A percentile compares a stretch with the other conserved stretches of the same genome.
Evolutionary conservation across 495 filamentous ascomycete genomes (phyloP).

Genomic region (Neurospora cerealis): DNA sequence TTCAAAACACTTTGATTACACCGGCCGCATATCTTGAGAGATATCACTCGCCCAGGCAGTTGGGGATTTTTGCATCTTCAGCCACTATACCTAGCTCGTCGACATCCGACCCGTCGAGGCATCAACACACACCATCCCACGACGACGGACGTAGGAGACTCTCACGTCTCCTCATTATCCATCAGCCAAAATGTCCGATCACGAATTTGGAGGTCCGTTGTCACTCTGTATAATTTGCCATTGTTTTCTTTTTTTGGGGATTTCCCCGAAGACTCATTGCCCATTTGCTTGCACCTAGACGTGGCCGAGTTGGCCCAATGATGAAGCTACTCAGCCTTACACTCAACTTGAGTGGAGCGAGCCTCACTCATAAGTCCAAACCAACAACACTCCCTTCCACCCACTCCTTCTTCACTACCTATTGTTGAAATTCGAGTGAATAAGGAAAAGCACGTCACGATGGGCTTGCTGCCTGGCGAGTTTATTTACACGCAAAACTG

Average conservation of each 20-base stretch:
- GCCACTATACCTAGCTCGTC: background rate
- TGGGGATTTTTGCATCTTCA: background rate
- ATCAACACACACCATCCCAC: background rate
- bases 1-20: background rate
- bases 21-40: background rate
- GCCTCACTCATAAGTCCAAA: background rate
- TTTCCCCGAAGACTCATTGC: background rate
- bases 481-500: background rate
- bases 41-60: background rate
- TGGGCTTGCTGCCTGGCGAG: background rate
- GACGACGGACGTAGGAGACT: background rate
- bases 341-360: background rate
- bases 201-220: conserved; percentile 69
- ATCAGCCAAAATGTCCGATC: conserved; percentile 66
- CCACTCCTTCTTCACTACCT: background rate
- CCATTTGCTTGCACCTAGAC: background rate
- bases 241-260: conserved; percentile 8
- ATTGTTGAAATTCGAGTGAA: background rate
- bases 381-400: background rate
- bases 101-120: background rate
- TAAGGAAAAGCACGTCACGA: background rate
- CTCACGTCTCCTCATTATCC: background rate
- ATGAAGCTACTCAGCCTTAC: background rate
- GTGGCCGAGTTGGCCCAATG: background rate
- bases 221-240: conserved; percentile 1